phyloP scores from a whole-genome alignment of 2,329 filamentous ascomycete species.

The Aspergillus sp. region DNA sequence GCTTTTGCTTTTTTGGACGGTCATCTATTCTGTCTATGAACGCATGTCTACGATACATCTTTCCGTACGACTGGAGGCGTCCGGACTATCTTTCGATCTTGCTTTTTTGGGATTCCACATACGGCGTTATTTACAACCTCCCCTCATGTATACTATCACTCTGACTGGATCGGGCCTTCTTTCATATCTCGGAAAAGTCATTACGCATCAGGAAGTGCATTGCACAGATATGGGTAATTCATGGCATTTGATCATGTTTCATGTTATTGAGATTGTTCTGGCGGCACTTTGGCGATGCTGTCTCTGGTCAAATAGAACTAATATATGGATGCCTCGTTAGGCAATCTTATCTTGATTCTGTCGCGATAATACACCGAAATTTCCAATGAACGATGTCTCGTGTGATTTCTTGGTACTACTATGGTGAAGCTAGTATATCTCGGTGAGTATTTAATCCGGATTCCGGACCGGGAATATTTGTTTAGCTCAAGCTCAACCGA shows the following conservation, averaged over 20 bases:
- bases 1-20: slow-evolving; percentile 21
- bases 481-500: slow-evolving; percentile 8
- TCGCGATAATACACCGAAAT: neutral
- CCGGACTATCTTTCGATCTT: slow-evolving; percentile 32
- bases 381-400: too few relatives aligned
- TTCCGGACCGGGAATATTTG: slow-evolving; percentile 17
- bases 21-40: slow-evolving; percentile 32
- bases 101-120: slow-evolving; percentile 21
- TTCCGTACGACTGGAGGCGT: slow-evolving; percentile 37
- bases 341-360: neutral
- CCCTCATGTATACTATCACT: slow-evolving; percentile 42
- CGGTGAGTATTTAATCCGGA: slow-evolving; percentile 13
- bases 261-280: neutral
- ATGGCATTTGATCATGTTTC: neutral
- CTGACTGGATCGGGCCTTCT: slow-evolving; percentile 21
- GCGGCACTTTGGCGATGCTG: neutral
- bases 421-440: too few relatives aligned
- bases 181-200: slow-evolving; percentile 18
- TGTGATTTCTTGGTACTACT: too few relatives aligned
- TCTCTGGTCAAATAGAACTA: slow-evolving; percentile 10
- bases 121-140: slow-evolving; percentile 33
- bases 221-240: neutral
- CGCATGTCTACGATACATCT: slow-evolving; percentile 41
- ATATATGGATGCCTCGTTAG: neutral
- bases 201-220: slow-evolving; percentile 18